These are phyloP conservation scores for Lentithecium fluviatile DNA, from an alignment of 495 filamentous ascomycete genomes.

Conservation along the genomic window DNA sequence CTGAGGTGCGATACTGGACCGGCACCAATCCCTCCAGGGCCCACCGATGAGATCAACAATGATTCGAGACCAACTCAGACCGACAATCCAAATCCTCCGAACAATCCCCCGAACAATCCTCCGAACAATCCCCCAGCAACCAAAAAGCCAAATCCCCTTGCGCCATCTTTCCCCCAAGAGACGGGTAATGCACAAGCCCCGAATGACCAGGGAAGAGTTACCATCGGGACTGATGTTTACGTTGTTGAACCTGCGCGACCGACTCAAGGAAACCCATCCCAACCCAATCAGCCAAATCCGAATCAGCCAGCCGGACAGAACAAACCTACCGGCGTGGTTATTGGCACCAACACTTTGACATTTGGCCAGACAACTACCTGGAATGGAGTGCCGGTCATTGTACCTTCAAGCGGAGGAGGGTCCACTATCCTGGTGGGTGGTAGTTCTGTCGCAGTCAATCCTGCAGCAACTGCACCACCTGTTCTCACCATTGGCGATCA, in stretches of 20 bases:
- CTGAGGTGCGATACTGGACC: neutral
- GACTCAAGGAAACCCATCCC: neutral
- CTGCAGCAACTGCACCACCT: slow-evolving; percentile 13
- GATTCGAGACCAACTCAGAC: neutral
- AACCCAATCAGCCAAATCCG: slow-evolving; percentile 4
- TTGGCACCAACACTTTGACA: slow-evolving; percentile 22
- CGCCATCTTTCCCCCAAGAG: slow-evolving; percentile 14
- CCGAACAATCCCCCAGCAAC: neutral
- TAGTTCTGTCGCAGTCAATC: slow-evolving; percentile 23
- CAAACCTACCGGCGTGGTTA: slow-evolving; percentile 3
- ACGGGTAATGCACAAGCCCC: slow-evolving; percentile 6
- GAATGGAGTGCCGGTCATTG: slow-evolving; percentile 17
- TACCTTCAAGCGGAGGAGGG: slow-evolving; percentile 9
- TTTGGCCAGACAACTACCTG: slow-evolving; percentile 22
- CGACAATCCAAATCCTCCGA: neutral
- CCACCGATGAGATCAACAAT: neutral
- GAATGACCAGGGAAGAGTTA: slow-evolving; percentile 5
- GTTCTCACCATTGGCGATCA: slow-evolving; percentile 27
- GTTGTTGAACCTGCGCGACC: slow-evolving; percentile 7
- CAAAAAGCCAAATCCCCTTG: neutral
- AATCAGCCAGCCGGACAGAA: neutral
- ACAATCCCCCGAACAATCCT: slow-evolving; percentile 1
- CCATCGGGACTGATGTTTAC: slow-evolving; percentile 16
- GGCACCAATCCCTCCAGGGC: neutral
- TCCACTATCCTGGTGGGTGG: slow-evolving; percentile 28